Percentiles rank a stretch among this genome's conserved stretches.
phyloP scores from a whole-genome alignment of 1,139 yeast genomes.

The Suhomyces coccinellae region DNA sequence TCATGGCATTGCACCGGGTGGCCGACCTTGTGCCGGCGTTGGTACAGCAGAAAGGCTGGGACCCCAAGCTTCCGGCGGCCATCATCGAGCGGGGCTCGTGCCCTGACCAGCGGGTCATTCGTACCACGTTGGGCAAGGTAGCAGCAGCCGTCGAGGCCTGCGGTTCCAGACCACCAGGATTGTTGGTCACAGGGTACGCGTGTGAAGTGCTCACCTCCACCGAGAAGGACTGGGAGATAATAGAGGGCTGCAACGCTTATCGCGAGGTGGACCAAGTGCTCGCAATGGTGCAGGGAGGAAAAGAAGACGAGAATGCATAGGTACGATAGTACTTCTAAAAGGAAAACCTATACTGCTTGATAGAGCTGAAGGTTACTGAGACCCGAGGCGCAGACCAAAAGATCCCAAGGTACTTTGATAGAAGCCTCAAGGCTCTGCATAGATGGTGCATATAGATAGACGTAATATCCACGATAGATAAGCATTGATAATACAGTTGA shows the following conservation, averaged over 20 bases:
- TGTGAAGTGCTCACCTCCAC: conserved; percentile 56
- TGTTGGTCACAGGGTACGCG: conserved; percentile 78
- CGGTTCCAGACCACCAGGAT: conserved; percentile 94
- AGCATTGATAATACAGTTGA: too few relatives aligned
- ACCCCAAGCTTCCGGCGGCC: conserved; percentile 70
- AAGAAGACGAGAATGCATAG: too few relatives aligned
- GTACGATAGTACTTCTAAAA: too few relatives aligned
- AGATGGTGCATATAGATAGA: too few relatives aligned
- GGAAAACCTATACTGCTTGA: too few relatives aligned
- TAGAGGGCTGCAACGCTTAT: conserved; percentile 51
- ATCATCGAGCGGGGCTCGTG: conserved; percentile 91
- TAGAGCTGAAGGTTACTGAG: too few relatives aligned
- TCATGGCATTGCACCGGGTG: conserved; percentile 89
- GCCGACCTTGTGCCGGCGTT: conserved; percentile 64
- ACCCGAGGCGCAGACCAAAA: too few relatives aligned
- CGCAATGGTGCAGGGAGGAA: neutral
- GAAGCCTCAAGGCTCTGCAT: too few relatives aligned
- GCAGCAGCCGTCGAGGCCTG: conserved; percentile 73
- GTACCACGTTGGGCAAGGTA: conserved; percentile 67
- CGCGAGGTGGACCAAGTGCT: neutral
- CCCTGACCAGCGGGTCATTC: conserved; percentile 84
- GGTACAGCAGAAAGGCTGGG: conserved; percentile 61
- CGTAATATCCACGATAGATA: too few relatives aligned
- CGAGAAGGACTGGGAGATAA: conserved; percentile 49
- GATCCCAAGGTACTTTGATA: too few relatives aligned